Evolutionary conservation across 495 filamentous ascomycete genomes (phyloP), one percentile per base, ranked within the genome.

Genomic region (Penicillium cosmopolitanum): DNA sequence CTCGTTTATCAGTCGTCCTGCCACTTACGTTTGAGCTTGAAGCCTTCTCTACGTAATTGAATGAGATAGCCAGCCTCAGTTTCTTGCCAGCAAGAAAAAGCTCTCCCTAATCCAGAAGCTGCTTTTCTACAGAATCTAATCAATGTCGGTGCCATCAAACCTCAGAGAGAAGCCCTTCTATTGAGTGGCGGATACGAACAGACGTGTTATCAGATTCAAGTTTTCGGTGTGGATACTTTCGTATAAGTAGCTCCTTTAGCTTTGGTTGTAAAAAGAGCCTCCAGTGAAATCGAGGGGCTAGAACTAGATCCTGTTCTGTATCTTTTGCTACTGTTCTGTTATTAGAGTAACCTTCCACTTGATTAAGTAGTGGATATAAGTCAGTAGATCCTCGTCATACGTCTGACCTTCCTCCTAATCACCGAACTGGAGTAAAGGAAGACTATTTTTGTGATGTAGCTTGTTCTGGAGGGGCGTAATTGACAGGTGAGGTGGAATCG

Each of bases 351-450:
- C 58, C 55, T 66, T 67, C 70, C 65, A 76, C 55, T 75, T 68
- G 51, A 76, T 76, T 15, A 56, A 61, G 51, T 74, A 77, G 56
- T 74, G 68, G 47, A 76, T 67, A 65, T 51, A 73, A 55, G 25
- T 70, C n/a, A 68, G 72, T 48, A 58, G 60, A 35, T 70, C 44
- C 57, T 76, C 63, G 50, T 75, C 52, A 51, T 76, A 74, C 3
- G 31, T n/a, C n/a, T n/a, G n/a, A n/a, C n/a, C 65, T 40, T 67
- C 61, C 40, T 67, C 57, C 67, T 55, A 68, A 11, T 62, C 57
- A 18, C 10, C 21, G 33, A 64, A 15, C 23, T 50, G 40, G 35
- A 66, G 55, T 13, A 61, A 48, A 16, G 34, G 34, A 35, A 35
- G 7, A 8, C 12, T 8, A 4, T 35, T 1, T 35, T 9, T 35